Evolutionary conservation across 1,284 basidiomycete genomes (phyloP), one percentile per base, ranked within the genome.

Genomic region (Vanrija pseudolonga): DNA sequence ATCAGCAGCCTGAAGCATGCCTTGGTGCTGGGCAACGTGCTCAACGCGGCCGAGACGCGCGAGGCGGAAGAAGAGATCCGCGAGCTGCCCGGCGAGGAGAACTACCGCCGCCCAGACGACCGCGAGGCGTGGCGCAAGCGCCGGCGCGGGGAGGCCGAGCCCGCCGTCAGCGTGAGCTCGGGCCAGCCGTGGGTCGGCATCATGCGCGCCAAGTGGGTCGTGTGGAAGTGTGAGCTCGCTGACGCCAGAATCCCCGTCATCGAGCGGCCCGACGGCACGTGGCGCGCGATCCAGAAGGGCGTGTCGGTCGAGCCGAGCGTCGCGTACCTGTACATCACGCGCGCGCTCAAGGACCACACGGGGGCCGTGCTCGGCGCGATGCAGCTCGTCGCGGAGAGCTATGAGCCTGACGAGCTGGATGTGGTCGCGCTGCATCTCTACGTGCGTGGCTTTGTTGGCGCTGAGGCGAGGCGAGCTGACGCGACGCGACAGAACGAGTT

Each of bases 1-100:
- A 85, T 93, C 79, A 94, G 92, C 61, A 89, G 90, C 2, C 79
- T 89, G 49, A 80, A 86, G 24, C 93, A 91, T 68, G 91, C 90
- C 3, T 80, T 90, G 20, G 85, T 85, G 26, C 79, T 94, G 18
- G 90, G 92, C 4, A 82, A 92, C 66, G 69, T 76, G 47, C 63
- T 72, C 26, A 66, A 63, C n/a, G 52, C 66, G 17, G 77, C 83
- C 26, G 73, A 82, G 63, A 84, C 68, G 22, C 62, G 60, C 42
- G 73, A 74, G 26, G 73, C 73, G 0, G 60, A 70, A 50, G 62
- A 69, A 40, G 74, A 76, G 55, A 57, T 77, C 44, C 60, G 66
- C 23, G 70, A 75, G 42, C 51, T 77, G 36, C 73, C 74, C 0
- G 69, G 64, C 6, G 50, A 56, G 42, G 24, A 48, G 44, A 36